Evolutionary conservation across 257 asterid genomes (phyloP), one percentile per base, ranked within the genome.

Genomic region (Fraxinus quadrangulata): DNA sequence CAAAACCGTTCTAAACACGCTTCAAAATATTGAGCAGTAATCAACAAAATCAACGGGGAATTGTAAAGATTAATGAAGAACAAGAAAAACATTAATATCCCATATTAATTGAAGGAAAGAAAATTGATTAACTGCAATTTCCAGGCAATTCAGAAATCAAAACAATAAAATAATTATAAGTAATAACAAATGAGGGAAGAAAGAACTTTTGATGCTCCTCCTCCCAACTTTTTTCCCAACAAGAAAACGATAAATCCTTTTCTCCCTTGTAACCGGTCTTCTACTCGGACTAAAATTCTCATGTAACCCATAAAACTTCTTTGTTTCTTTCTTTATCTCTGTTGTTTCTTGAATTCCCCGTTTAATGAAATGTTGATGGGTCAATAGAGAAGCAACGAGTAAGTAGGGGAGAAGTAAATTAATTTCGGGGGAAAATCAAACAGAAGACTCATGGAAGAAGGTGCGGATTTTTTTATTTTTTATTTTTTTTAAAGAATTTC

Each of bases 371-470:
- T 68, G 34, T 75, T 75, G 85, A 84, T 72, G 80, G 80, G 59
- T 77, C 80, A 77, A 65, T 75, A 70, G 75, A 39, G 65, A 47
- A 23, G 68, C 73, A 30, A 71, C 47, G 65, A 67, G 73, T 56
- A 19, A 83, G 65, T 67, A 40, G 75, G 78, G 71, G 81, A 39
- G 36, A 63, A 30, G 17, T 21, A 33, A 71, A 16, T 33, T 21
- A 74, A 24, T 47, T 77, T 16, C 76, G 76, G 33, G 24, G 33
- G 21, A 67, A 40, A 66, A 67, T 7, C 54, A 34, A 75, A 47
- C 71, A n/a, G 71, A 21, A 61, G 49, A 76, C 70, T 76, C 85
- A 84, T 84, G 88, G 82, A 80, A 63, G 85, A 81, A 79, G 85
- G 88, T 84, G 66, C 45, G 14, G 63, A 70, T 70, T 70, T 69